These are phyloP conservation scores for Plasmodium adleri DNA, from an alignment of 169 alveolate genomes.

Conservation along the genomic window DNA sequence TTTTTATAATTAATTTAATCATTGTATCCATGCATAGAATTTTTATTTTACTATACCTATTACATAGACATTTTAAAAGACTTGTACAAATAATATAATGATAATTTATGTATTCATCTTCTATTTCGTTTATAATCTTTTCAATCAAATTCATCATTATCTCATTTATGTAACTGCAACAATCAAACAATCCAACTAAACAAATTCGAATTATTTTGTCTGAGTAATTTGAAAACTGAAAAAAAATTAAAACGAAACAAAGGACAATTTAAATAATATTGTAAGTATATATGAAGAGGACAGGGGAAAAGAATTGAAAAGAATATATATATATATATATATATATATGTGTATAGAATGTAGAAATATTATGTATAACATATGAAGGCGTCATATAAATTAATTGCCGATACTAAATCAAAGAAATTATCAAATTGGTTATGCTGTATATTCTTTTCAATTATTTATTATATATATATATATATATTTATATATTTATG, in stretches of 20 bases:
- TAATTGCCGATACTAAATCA: no score
- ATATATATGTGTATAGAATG: neutral
- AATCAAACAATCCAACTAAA: slow-evolving; percentile 32
- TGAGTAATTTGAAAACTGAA: slow-evolving; percentile 26
- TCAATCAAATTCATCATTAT: slow-evolving; percentile 61
- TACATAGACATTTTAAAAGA: slow-evolving; percentile 44
- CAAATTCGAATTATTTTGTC: slow-evolving; percentile 52
- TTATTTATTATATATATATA: neutral
- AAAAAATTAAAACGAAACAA: neutral
- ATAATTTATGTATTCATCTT: slow-evolving; percentile 31
- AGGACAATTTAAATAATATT: neutral
- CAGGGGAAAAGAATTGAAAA: neutral
- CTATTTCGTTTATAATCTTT: slow-evolving; percentile 17
- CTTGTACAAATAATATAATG: slow-evolving; percentile 48
- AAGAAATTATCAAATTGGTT: no score
- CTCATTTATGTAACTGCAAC: slow-evolving; percentile 26
- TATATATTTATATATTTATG: neutral
- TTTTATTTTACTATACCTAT: slow-evolving; percentile 52
- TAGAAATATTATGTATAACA: no score
- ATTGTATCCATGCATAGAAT: slow-evolving; percentile 41
- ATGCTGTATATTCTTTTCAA: no score
- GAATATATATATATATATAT: neutral
- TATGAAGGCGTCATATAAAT: no score
- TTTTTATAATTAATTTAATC: slow-evolving; percentile 24
- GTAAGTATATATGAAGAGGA: neutral